Evolutionary conservation across 305 asterid genomes (phyloP).

Genomic region (Solanum hybrid): DNA sequence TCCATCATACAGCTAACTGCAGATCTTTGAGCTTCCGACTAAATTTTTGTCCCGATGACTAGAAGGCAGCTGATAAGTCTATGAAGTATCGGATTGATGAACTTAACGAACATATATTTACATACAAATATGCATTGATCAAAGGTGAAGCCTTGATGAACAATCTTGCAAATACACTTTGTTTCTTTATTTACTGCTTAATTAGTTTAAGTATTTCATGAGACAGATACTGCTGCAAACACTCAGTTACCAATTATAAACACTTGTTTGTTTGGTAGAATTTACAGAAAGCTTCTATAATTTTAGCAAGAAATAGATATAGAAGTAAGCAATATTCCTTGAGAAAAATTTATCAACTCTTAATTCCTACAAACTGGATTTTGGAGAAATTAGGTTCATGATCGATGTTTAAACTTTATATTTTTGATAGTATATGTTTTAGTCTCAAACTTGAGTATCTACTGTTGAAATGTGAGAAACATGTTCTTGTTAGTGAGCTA

Average conservation of each 20-base stretch:
- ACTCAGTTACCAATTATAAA: neutral
- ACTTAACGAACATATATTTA: constrained; percentile 17
- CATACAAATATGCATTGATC: constrained; percentile 19
- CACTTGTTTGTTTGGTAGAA: neutral
- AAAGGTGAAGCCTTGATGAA: constrained; percentile 27
- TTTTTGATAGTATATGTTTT: neutral
- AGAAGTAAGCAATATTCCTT: neutral
- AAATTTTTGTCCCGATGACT: neutral
- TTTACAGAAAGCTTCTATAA: neutral
- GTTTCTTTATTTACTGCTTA: neutral
- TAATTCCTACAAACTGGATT: neutral
- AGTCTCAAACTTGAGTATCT: neutral
- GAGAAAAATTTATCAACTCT: neutral
- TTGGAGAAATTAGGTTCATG: neutral
- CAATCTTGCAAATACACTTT: neutral
- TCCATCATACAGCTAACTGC: neutral
- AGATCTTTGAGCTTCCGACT: neutral
- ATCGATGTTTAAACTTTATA: neutral
- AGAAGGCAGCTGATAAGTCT: neutral
- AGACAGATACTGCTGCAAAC: neutral
- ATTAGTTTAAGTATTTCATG: neutral
- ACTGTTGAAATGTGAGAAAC: neutral
- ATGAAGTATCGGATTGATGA: constrained; percentile 10
- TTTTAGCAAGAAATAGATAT: neutral
- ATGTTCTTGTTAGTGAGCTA: neutral